Evolutionary conservation across 2,329 filamentous ascomycete genomes (phyloP).

Genomic region (Massarina eburnea): DNA sequence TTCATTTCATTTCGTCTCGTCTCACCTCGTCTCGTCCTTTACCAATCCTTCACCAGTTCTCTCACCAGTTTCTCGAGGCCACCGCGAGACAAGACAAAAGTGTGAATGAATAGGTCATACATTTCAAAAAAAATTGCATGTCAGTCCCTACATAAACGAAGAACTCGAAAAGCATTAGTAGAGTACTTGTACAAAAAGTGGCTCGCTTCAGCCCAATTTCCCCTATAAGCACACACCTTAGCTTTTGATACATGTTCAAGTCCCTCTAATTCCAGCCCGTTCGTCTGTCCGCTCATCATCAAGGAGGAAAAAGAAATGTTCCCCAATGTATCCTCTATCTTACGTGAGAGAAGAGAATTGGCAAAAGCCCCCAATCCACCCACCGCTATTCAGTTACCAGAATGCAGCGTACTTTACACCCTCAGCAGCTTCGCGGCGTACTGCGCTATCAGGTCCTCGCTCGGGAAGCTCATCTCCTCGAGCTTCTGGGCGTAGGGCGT

Average conservation of each 20-base stretch:
- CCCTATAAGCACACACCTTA: slow-evolving; percentile 11
- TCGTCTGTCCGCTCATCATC: no score
- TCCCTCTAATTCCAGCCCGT: background rate
- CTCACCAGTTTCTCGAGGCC: no score
- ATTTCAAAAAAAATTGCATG: slow-evolving; percentile 2
- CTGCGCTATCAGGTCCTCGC: slow-evolving; percentile 81
- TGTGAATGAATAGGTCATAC: no score
- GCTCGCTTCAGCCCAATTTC: slow-evolving; percentile 18
- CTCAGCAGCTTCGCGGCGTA: slow-evolving; percentile 88
- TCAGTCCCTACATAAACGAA: slow-evolving; percentile 7
- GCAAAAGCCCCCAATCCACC: background rate
- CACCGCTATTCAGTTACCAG: no score
- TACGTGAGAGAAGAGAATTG: background rate
- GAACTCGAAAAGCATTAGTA: slow-evolving; percentile 19
- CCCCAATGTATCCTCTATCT: no score
- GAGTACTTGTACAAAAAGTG: slow-evolving; percentile 25
- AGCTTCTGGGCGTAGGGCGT: slow-evolving; percentile 92
- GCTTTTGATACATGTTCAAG: slow-evolving; percentile 30
- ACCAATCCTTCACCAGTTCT: no score
- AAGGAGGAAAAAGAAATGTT: no score
- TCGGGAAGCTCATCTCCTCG: slow-evolving; percentile 94
- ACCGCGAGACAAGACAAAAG: no score
- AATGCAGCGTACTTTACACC: slow-evolving; percentile 56
- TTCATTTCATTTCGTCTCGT: no score
- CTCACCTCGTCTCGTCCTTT: no score